A percentile compares a stretch with the other conserved stretches of the same genome.
These are phyloP conservation scores for Beauveria sp. DNA, from an alignment of 2,329 filamentous ascomycete genomes.

Conservation along the genomic window DNA sequence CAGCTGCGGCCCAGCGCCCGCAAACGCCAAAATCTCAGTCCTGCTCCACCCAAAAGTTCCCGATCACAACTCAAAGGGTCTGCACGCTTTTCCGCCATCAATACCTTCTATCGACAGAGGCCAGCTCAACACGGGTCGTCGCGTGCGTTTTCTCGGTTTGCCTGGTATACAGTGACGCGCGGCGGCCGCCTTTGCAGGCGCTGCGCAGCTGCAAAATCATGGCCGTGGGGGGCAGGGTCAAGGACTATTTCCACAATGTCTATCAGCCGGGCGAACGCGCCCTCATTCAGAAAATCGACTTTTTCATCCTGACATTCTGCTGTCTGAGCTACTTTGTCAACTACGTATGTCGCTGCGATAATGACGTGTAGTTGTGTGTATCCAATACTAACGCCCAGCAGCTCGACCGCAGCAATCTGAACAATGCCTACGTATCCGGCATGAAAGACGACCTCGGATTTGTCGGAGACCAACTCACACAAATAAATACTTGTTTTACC, in stretches of 20 bases:
- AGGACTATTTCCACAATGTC: conserved; percentile 26
- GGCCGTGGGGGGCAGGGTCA: conserved; percentile 15
- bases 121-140: not conserved
- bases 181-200: not conserved
- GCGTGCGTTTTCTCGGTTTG: too few relatives aligned
- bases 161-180: too few relatives aligned
- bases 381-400: conserved; percentile 7
- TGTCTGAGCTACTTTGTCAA: conserved; percentile 51
- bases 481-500: conserved; percentile 30
- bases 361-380: too few relatives aligned
- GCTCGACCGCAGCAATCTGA: conserved; percentile 32
- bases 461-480: conserved; percentile 33
- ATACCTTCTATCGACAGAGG: too few relatives aligned
- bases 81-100: not conserved
- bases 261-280: conserved; percentile 32
- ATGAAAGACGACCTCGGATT: conserved; percentile 32
- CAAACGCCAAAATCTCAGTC: too few relatives aligned
- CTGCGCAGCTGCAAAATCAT: not conserved
- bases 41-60: too few relatives aligned
- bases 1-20: too few relatives aligned
- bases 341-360: conserved; percentile 31
- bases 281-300: conserved; percentile 52
- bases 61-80: not conserved
- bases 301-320: conserved; percentile 58
- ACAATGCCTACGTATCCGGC: conserved; percentile 30